Evolutionary conservation across 345 rosid species (phyloP), one percentile per base, ranked within the genome.

Genomic region (Limnanthes douglasii): DNA sequence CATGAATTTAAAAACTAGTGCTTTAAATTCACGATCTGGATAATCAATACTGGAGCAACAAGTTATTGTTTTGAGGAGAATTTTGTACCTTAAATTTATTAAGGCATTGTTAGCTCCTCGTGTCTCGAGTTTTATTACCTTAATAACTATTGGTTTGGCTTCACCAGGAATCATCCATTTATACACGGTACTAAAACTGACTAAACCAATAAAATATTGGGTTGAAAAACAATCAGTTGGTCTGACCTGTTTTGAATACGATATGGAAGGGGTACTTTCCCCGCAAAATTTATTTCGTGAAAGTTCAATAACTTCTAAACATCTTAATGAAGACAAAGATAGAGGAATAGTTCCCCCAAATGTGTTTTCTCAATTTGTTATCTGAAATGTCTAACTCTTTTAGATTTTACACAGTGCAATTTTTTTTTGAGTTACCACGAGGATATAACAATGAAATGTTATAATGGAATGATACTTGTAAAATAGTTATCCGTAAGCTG

Each of bases 11-110:
- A 41, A 61, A 3, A 70, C 30, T 6, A 70, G 41, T 3, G 79
- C 78, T 52, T 60, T 75, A 49, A 75, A 75, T 20, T 59, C 55
- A 29, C 68, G 57, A 23, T 75, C 64, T 14, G 50, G 37, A 13
- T 24, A 38, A 31, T 75, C 75, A 5, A 57, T 24, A 45, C 78
- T 70, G 0, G 70, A 65, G 52, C 84, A 70, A 13, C 53, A 51
- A 8, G 70, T 61, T n/a, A 70, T 34, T 5, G 68, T 8, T 36
- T 68, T 74, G 20, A 69, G 46, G 16, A 74, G 63, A 43, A 66
- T 74, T n/a, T 70, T 50, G 18, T 70, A 78, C 37, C 70, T 59
- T 9, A 57, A 32, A 10, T 12, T 36, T 18, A 61, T 62, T 15
- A 68, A 37, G 1, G 65, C 62, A 35, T 65, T 34, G 28, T 73